Evolutionary conservation across 2,329 filamentous ascomycete genomes (phyloP).

Genomic region (Hypoxylon sp.): DNA sequence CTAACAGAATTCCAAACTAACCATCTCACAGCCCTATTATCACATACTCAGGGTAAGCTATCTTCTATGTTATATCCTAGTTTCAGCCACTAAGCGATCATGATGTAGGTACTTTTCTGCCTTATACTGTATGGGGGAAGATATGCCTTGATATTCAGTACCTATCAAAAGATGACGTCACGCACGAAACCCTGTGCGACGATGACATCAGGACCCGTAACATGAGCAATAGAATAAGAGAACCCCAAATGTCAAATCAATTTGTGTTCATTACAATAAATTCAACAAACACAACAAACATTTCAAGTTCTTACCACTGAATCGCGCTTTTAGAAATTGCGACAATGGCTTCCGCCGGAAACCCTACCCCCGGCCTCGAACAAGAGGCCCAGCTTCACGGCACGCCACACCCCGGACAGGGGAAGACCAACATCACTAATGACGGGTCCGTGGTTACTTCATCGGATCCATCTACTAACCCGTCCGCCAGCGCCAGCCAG

Average conservation of each 20-base stretch:
- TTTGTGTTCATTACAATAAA: not conserved
- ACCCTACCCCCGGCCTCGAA: conserved; percentile 32
- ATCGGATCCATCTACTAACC: conserved; percentile 43
- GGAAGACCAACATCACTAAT: conserved; percentile 36
- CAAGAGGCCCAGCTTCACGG: conserved; percentile 28
- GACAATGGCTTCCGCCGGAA: conserved; percentile 38
- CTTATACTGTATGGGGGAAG: not conserved
- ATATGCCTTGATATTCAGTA: not conserved
- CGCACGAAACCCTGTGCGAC: conserved; percentile 4
- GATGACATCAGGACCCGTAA: conserved; percentile 20
- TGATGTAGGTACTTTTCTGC: too few relatives aligned
- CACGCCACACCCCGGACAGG: not conserved
- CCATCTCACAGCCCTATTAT: conserved; percentile 3
- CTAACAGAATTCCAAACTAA: conserved; percentile 31
- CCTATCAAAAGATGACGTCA: conserved; percentile 14
- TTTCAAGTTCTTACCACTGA: not conserved
- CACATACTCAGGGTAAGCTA: conserved; percentile 11
- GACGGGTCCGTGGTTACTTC: conserved; percentile 43
- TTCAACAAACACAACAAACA: not conserved
- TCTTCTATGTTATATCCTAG: too few relatives aligned
- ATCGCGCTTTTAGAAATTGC: not conserved
- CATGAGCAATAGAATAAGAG: not conserved
- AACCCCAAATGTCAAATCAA: not conserved
- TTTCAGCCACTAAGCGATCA: too few relatives aligned
- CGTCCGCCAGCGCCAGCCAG: conserved; percentile 43